A percentile compares a stretch with the other conserved stretches of the same genome.
Conservation (phyloP, 1,284 basidiomycete species). For the Pisolithus thermaeus region DNA sequence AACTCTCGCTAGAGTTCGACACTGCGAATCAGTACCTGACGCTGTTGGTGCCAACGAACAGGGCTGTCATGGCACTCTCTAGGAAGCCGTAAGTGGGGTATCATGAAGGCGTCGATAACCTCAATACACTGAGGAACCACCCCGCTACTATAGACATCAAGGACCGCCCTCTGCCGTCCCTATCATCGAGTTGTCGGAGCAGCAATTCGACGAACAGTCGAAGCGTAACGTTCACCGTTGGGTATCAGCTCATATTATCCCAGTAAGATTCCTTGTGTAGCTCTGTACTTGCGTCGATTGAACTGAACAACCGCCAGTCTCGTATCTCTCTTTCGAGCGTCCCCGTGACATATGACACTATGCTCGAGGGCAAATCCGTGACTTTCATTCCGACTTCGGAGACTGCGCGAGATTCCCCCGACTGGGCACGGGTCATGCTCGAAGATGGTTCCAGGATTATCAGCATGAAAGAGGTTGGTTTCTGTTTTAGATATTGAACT, state of each 20-base stretch:
- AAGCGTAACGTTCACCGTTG: conserved; percentile 64
- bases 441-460: conserved; percentile 49
- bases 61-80: conserved; percentile 70
- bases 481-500: conserved; percentile 1
- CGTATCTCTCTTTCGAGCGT: conserved; percentile 26
- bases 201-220: conserved; percentile 54
- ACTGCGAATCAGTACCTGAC: conserved; percentile 40
- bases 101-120: not conserved
- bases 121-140: not conserved
- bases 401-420: conserved; percentile 33
- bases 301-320: conserved; percentile 19
- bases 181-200: conserved; percentile 49
- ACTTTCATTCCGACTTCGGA: conserved; percentile 39
- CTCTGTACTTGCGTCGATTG: not conserved
- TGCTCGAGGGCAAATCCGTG: conserved; percentile 50
- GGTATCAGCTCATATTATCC: conserved; percentile 70
- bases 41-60: conserved; percentile 70
- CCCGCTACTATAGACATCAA: conserved; percentile 43
- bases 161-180: conserved; percentile 38
- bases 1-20: conserved; percentile 46
- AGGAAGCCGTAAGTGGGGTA: conserved; percentile 61
- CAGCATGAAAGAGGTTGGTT: conserved; percentile 35
- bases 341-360: conserved; percentile 37
- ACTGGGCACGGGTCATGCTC: conserved; percentile 53
- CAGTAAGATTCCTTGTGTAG: conserved; percentile 37